A percentile compares a stretch with the other conserved stretches of the same genome.
These are phyloP conservation scores for Apiospora marii DNA, from an alignment of 2,329 filamentous ascomycete genomes.

Conservation along the genomic window DNA sequence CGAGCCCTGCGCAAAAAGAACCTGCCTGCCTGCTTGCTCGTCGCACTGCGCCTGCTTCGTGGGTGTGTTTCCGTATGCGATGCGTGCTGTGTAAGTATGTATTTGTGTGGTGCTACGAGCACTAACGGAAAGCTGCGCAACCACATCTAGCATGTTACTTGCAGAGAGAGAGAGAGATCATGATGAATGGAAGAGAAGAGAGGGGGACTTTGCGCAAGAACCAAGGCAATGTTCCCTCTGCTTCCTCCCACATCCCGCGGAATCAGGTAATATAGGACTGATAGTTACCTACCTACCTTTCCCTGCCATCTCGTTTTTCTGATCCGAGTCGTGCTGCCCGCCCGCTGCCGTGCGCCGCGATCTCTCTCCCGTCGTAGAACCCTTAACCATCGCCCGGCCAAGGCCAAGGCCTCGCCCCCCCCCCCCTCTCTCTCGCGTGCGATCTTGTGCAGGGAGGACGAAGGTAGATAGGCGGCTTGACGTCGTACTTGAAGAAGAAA, in stretches of 20 bases:
- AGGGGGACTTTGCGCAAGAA: not conserved
- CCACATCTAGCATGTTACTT: slow-evolving; percentile 9
- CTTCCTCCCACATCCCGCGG: not conserved
- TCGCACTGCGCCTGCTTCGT: not conserved
- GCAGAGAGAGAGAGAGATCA: no score
- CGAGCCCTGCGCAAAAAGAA: slow-evolving; percentile 4
- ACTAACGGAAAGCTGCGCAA: slow-evolving; percentile 11
- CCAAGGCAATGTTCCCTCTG: not conserved
- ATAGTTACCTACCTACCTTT: not conserved
- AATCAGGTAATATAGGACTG: not conserved
- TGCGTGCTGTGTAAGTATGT: not conserved
- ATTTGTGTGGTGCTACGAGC: not conserved
- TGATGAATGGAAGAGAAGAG: not conserved
- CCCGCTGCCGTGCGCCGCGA: slow-evolving; percentile 3
- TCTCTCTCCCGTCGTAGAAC: slow-evolving; percentile 4
- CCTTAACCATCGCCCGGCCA: not conserved
- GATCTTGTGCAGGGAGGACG: not conserved
- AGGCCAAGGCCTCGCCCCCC: not conserved
- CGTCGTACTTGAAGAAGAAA: not conserved
- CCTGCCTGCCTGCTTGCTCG: not conserved
- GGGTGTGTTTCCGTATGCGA: not conserved
- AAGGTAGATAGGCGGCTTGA: not conserved
- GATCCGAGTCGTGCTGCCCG: slow-evolving; percentile 15
- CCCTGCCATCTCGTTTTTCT: not conserved
- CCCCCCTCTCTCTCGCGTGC: not conserved